Evolutionary conservation across 495 filamentous ascomycete genomes (phyloP).

Genomic region (Stereocaulon alpinum): DNA sequence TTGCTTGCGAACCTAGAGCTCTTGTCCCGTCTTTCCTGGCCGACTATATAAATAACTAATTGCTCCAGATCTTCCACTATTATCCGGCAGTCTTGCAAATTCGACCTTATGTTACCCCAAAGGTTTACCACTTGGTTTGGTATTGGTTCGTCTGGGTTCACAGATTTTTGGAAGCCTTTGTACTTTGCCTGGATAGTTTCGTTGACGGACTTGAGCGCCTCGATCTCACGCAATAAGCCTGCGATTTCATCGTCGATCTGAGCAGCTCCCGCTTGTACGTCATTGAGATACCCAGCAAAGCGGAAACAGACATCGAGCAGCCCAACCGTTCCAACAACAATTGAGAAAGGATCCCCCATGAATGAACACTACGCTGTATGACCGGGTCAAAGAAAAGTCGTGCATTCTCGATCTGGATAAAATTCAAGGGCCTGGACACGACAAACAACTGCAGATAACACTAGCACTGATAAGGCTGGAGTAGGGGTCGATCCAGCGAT

Average conservation of each 20-base stretch:
- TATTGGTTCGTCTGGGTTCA: neutral
- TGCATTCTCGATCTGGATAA: too few relatives aligned
- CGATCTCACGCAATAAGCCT: conserved; percentile 5
- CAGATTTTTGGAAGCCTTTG: neutral
- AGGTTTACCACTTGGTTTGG: neutral
- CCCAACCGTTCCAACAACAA: conserved; percentile 12
- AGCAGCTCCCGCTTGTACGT: conserved; percentile 11
- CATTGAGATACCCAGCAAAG: conserved; percentile 13
- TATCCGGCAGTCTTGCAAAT: conserved; percentile 11
- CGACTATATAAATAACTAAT: conserved; percentile 19
- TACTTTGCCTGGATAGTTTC: conserved; percentile 3
- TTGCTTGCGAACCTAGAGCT: conserved; percentile 10
- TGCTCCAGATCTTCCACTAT: conserved; percentile 14
- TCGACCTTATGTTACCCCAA: conserved; percentile 6
- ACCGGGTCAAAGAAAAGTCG: neutral
- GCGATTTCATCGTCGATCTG: conserved; percentile 16
- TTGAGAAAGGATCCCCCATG: conserved; percentile 20
- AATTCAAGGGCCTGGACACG: neutral
- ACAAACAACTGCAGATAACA: neutral
- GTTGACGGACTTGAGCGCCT: conserved; percentile 5
- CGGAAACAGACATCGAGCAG: conserved; percentile 19
- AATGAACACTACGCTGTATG: neutral
- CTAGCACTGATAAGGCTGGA: too few relatives aligned
- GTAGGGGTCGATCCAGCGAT: too few relatives aligned
- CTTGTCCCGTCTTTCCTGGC: conserved; percentile 2